Evolutionary conservation across 768 basidiomycete genomes (phyloP).

Genomic region (Agaricus sinodeliciosus): DNA sequence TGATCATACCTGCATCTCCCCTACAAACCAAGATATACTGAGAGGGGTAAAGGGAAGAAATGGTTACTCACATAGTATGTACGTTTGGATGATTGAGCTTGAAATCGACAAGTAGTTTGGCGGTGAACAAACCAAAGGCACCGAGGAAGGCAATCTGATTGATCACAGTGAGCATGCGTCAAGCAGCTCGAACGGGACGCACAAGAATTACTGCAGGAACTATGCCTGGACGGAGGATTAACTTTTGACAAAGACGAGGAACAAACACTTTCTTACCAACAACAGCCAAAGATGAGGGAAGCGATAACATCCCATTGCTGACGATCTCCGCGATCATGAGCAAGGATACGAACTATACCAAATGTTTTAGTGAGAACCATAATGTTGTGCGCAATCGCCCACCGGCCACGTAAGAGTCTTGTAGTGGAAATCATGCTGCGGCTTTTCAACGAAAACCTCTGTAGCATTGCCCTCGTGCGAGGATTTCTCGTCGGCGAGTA

Average conservation of each 20-base stretch:
- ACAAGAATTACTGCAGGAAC: slow-evolving; percentile 41
- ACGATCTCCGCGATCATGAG: slow-evolving; percentile 56
- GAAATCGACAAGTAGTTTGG: slow-evolving; percentile 50
- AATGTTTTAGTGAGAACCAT: background rate
- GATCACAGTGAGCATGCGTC: background rate
- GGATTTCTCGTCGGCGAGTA: background rate
- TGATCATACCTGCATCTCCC: slow-evolving; percentile 47
- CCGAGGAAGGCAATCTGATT: slow-evolving; percentile 42
- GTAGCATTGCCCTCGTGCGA: slow-evolving; percentile 1
- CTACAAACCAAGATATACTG: slow-evolving; percentile 7
- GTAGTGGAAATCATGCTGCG: slow-evolving; percentile 41
- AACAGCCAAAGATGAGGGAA: slow-evolving; percentile 44
- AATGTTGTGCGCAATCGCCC: background rate
- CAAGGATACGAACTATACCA: slow-evolving; percentile 34
- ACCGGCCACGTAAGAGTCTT: slow-evolving; percentile 50
- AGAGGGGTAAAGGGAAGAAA: background rate
- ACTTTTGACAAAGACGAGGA: background rate
- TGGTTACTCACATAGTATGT: slow-evolving; percentile 36
- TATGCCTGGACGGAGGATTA: slow-evolving; percentile 27
- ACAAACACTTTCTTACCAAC: slow-evolving; percentile 29
- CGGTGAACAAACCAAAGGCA: slow-evolving; percentile 42
- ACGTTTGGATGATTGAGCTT: slow-evolving; percentile 49
- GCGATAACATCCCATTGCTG: slow-evolving; percentile 48
- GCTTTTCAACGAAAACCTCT: slow-evolving; percentile 41
- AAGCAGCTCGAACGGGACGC: background rate